Base-by-base conservation (phyloP, 2,329 filamentous ascomycete genomes). In the Gyromitra esculenta region DNA sequence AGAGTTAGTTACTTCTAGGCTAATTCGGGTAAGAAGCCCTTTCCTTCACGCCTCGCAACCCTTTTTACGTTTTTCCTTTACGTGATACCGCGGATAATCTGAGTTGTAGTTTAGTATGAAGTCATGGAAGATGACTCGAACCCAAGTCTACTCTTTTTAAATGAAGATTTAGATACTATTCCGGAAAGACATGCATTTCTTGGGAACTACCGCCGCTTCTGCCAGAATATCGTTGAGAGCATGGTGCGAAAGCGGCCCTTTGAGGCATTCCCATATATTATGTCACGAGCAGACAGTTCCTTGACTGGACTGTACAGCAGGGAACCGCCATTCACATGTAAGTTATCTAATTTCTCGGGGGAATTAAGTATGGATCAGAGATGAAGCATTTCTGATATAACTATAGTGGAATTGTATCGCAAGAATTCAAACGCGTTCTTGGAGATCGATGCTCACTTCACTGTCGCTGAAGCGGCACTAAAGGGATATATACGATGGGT, bases 131-230 rank as follows among this genome's bases (percentile, higher is more conserved):
- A 95, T 78, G 92, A 97, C 78, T 91, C 91, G 0, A 91, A 97
- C 80, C 87, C 92, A 1, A 94, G 92, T 0, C 88, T 94, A 75
- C 86, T 93, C 9, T 96, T 97, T 79, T 87, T 99, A 0, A 87
- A 94, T 81, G 94, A 98, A 81, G 96, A 99, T 82, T 96, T 97
- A 72, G 96, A 99, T 81, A 98, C 95, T 0, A 86, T 95, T 21
- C 96, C 96, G 0, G 96, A 99, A 82, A 89, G 94, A 31, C 96
- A 99, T 84, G 93, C 94, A 0, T 99, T 99, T 82, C 87, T 98
- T 9, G 94, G 95, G 2, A 98, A 99, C 82, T 99, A 99, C 83
- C 88, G 96, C 50, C 89, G 96, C 75, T 98, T 97, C 81, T 96
- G 94, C 82, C 90, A 91, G 1, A 91, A 92, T 76, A 89, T 97